Evolutionary conservation across 768 basidiomycete species (phyloP).

Genomic region (Grammothele lineata): DNA sequence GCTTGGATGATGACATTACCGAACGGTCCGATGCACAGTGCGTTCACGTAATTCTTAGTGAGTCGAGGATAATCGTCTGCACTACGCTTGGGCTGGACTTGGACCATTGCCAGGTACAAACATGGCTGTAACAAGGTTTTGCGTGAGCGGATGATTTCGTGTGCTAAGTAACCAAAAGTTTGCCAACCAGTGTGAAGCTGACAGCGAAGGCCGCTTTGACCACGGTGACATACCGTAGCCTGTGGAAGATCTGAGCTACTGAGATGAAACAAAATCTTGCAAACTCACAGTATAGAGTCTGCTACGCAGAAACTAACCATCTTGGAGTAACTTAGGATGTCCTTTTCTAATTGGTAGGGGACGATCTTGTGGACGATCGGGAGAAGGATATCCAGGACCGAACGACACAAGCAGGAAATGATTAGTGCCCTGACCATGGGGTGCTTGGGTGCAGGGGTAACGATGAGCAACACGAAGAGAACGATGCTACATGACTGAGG

Average conservation of each 20-base stretch:
- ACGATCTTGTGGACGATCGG: constrained; percentile 6
- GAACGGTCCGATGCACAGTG: constrained; percentile 16
- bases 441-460: constrained; percentile 20
- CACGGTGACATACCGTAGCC: constrained; percentile 19
- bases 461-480: constrained; percentile 10
- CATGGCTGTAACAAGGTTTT: constrained; percentile 12
- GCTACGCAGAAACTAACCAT: constrained; percentile 15
- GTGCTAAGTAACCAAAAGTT: no score
- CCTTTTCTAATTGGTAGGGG: neutral
- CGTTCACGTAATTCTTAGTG: constrained; percentile 7
- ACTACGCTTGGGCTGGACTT: constrained; percentile 8
- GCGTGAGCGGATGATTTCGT: neutral
- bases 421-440: constrained; percentile 19
- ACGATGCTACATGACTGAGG: constrained; percentile 11
- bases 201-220: constrained; percentile 20
- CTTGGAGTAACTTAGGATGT: neutral
- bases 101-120: constrained; percentile 11
- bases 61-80: constrained; percentile 12
- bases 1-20: no score
- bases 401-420: constrained; percentile 15
- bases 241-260: neutral
- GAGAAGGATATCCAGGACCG: constrained; percentile 12
- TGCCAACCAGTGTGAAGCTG: constrained; percentile 22
- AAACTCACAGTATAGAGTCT: constrained; percentile 15
- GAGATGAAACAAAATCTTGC: neutral